Evolutionary conservation across 2,329 filamentous ascomycete species (phyloP).

Genomic region (Penicillium sp.): DNA sequence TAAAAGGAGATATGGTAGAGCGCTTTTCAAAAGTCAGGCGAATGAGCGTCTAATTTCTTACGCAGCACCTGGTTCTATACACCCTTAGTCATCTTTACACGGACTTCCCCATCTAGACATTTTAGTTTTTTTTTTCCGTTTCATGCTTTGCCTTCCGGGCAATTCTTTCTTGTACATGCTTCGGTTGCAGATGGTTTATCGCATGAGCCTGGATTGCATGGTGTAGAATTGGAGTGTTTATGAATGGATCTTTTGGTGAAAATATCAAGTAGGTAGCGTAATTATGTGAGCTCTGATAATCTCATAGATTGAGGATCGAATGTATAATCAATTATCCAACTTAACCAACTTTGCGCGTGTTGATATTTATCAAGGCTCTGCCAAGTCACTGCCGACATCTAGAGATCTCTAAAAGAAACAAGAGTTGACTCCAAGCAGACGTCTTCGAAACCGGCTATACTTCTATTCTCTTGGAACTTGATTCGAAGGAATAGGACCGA

Average conservation of each 20-base stretch:
- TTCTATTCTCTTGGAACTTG: no score
- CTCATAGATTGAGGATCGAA: neutral
- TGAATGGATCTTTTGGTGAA: neutral
- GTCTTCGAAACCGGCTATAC: no score
- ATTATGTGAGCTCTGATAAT: no score
- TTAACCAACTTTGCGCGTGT: no score
- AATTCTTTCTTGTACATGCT: slow-evolving; percentile 25
- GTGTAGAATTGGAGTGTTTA: slow-evolving; percentile 6
- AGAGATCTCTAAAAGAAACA: no score
- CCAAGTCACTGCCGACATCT: neutral
- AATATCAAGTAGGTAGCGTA: no score
- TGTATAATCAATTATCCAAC: neutral
- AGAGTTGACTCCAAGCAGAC: no score
- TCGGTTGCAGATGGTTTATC: slow-evolving; percentile 14
- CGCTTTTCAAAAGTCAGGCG: slow-evolving; percentile 2
- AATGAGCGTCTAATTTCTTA: slow-evolving; percentile 20
- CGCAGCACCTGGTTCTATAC: slow-evolving; percentile 18
- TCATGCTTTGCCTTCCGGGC: neutral
- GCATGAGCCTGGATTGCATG: slow-evolving; percentile 12
- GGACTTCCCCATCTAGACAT: slow-evolving; percentile 9
- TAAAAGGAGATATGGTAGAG: neutral
- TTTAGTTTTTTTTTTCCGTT: neutral
- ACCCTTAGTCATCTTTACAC: slow-evolving; percentile 6
- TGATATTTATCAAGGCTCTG: neutral
- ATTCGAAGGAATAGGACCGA: no score